These are phyloP conservation scores for Colletotrichum australisinense DNA, from an alignment of 2,329 filamentous ascomycete genomes.

Conservation along the genomic window DNA sequence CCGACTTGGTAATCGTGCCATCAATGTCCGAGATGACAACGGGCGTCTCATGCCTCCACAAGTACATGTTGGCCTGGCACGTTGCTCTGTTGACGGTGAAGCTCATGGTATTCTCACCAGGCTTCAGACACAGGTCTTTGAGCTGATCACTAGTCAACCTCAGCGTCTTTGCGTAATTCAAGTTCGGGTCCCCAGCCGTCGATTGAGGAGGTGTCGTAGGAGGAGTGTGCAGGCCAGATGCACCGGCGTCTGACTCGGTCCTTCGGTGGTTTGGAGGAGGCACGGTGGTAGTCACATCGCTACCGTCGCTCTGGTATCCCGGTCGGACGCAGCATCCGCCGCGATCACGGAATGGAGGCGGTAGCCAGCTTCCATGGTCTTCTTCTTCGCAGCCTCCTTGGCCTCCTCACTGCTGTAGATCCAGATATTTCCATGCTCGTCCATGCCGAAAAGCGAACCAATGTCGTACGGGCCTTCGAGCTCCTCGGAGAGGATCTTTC, in stretches of 20 bases:
- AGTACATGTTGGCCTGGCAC: conserved; percentile 91
- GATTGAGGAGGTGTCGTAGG: conserved; percentile 78
- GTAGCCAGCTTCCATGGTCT: conserved; percentile 57
- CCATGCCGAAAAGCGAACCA: conserved; percentile 92
- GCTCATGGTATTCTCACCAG: conserved; percentile 91
- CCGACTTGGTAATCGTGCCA: conserved; percentile 98
- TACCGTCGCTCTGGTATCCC: conserved; percentile 93
- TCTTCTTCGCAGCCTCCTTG: conserved; percentile 86
- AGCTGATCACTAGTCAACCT: conserved; percentile 95
- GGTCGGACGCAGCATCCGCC: conserved; percentile 89
- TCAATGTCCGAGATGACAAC: conserved; percentile 99
- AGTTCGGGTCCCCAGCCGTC: conserved; percentile 75
- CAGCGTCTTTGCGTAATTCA: conserved; percentile 96
- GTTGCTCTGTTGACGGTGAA: conserved; percentile 97
- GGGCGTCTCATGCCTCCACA: conserved; percentile 91
- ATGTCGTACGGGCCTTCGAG: conserved; percentile 96
- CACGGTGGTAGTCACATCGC: conserved; percentile 64
- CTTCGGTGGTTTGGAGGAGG: conserved; percentile 65
- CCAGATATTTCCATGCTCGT: conserved; percentile 98
- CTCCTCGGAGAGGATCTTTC: conserved; percentile 92
- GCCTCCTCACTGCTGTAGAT: conserved; percentile 98
- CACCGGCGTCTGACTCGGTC: conserved; percentile 74
- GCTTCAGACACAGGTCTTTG: conserved; percentile 83
- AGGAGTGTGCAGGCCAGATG: conserved; percentile 68
- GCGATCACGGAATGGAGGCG: conserved; percentile 59